Base-by-base conservation (phyloP, 2,329 filamentous ascomycete genomes). In the Alternaria sp. region DNA sequence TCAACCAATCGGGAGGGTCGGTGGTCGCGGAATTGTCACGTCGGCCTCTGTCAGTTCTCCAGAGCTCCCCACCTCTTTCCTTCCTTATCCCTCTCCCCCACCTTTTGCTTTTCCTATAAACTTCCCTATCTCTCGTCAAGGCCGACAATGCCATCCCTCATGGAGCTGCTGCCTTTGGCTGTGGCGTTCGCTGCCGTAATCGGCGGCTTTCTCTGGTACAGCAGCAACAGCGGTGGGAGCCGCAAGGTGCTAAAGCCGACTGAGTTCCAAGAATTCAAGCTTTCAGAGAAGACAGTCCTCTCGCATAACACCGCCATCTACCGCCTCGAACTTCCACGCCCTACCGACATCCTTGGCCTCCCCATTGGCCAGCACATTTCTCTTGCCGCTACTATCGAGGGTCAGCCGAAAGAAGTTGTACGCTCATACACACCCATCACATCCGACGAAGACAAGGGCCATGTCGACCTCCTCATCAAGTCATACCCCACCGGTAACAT, bases 231-330 rank as follows among this genome's bases (percentile, higher is more conserved):
- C 54, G 54, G 86, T 74, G 85, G 93, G 94, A 84, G 78, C 48
- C 58, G 58, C 80, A 93, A 92, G 81, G 90, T 95, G 67, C 87
- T 99, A 71, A 94, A 94, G 83, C 93, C 94, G 32, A 89, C 90
- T 70, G 85, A 86, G 52, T 97, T 97, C 87, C 93, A 97, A 80
- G 88, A 97, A 60, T 97, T 97, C 78, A 90, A 92, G 79, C 90
- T 99, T 72, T 90, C 91, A 81, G 92, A 98, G 81, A 98, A 97
- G 88, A 98, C 90, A 14, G 87, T 96, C 68, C 90, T 98, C 75
- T 97, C 94, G 32, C 95, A 98, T 88, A 99, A 99, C 85, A 94
- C 97, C 62, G 94, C 94, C 81, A 97, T 99, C 84, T 99, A 98
- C 86, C 93, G 95, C 76, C 97, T 98, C 84, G 86, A 87, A 67